These are phyloP conservation scores for Osmanthus fragrans DNA, from an alignment of 257 asterid genomes.

Conservation along the genomic window DNA sequence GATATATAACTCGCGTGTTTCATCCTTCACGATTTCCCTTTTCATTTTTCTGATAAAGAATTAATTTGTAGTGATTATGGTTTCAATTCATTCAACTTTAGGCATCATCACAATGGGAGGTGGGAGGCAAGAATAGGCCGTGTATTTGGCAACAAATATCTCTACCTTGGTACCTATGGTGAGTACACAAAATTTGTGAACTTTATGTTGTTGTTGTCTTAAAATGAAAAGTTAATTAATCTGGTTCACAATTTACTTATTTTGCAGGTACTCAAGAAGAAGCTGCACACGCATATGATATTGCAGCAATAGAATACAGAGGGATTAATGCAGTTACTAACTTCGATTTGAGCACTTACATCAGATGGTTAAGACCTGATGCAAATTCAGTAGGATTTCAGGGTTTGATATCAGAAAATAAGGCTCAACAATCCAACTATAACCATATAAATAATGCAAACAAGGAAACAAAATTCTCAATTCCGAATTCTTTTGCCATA, in stretches of 20 bases:
- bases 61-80: conserved; percentile 13
- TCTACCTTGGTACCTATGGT: conserved; percentile 71
- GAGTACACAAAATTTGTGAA: background rate
- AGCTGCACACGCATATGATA: conserved; percentile 72
- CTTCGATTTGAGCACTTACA: conserved; percentile 61
- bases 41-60: background rate
- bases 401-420: conserved; percentile 22
- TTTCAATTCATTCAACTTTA: conserved; percentile 14
- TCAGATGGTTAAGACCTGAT: conserved; percentile 58
- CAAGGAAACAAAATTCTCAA: conserved; percentile 30
- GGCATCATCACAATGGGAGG: conserved; percentile 78
- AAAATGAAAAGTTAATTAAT: background rate
- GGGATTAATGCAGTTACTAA: conserved; percentile 72
- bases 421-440: conserved; percentile 13
- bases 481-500: conserved; percentile 27
- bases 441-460: conserved; percentile 25
- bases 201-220: background rate
- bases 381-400: conserved; percentile 30
- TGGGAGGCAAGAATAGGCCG: conserved; percentile 88
- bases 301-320: conserved; percentile 77
- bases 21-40: background rate
- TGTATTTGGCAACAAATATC: conserved; percentile 71
- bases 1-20: background rate
- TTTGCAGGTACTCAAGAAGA: conserved; percentile 75
- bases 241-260: background rate